phyloP scores from a whole-genome alignment of 352 stramenopile genomes.

The Phytophthora pistaciae region DNA sequence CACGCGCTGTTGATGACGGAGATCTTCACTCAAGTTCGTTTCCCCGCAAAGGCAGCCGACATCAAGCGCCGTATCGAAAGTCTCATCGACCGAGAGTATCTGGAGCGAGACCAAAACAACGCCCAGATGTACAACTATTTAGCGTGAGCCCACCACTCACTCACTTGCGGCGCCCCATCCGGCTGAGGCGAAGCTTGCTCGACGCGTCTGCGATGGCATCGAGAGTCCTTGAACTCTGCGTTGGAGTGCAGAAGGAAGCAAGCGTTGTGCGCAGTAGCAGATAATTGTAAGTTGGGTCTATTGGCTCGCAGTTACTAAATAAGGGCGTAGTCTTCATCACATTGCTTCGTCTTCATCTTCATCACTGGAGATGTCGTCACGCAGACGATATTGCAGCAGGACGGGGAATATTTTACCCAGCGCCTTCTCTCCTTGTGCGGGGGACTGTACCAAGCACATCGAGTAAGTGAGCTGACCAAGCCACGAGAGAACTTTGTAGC shows the following conservation, averaged over 20 bases:
- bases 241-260: constrained; percentile 18
- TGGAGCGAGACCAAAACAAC: constrained; percentile 86
- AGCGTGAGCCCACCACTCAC: constrained; percentile 47
- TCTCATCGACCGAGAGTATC: constrained; percentile 91
- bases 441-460: constrained; percentile 19
- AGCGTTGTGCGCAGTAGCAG: constrained; percentile 19
- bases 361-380: constrained; percentile 35
- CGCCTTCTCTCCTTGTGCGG: constrained; percentile 50
- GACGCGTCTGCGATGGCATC: constrained; percentile 23
- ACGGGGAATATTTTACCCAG: constrained; percentile 66
- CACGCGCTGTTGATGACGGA: constrained; percentile 97
- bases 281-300: constrained; percentile 35
- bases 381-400: constrained; percentile 60
- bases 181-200: constrained; percentile 9
- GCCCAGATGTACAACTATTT: constrained; percentile 91
- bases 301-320: constrained; percentile 38
- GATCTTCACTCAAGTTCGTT: constrained; percentile 96
- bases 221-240: constrained; percentile 29
- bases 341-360: constrained; percentile 23
- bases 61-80: constrained; percentile 93
- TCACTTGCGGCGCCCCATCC: constrained; percentile 9
- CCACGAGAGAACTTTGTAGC: background rate
- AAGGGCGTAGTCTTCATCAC: constrained; percentile 22
- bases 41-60: constrained; percentile 81
- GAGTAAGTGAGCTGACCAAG: background rate